Base-by-base conservation (phyloP, 352 stramenopile genomes). In the Aphanomyces cochlioides region DNA sequence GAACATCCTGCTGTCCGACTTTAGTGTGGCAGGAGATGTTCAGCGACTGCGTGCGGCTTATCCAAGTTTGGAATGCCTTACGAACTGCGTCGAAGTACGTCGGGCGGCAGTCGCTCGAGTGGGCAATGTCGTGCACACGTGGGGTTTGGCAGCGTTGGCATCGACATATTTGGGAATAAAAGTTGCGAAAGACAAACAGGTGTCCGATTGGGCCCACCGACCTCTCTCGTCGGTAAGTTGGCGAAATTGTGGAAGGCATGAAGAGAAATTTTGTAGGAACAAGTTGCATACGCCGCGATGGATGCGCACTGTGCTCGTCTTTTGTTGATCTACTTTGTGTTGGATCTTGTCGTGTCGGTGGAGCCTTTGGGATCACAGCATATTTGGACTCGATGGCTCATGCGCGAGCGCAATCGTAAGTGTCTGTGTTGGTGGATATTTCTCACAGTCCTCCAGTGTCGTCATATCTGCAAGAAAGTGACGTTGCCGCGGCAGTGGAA, bases 41-140 rank as follows among this genome's bases (percentile, higher is more conserved):
- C 43, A 70, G 5, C 53, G 53, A 19, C 64, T 70, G 8, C 34
- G 47, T 7, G 47, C n/a, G 1, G 47, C 64, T 36, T 61, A 70
- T 38, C 19, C 64, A 17, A 34, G 37, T 5, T 54, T 64, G 37
- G 40, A 38, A 10, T 10, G 48, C 34, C 37, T 36, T n/a, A 48
- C n/a, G 12, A 70, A 59, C n/a, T 70, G 64, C 64, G 15, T 70
- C 6, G 64, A 70, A n/a, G 40, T 70, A 15, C 48, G 54, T 15
- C 53, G 53, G 21, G 17, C 61, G 8, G 64, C 64, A 5, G 15
- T 70, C 40, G 12, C 53, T 13, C 64, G 64, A 8, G 34, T 59
- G n/a, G 10, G 38, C 10, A 12, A 13, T 12, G 12, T 21, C 36
- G 59, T n/a, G 5, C 6, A 19, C 1, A 39, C 47, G 21, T 67